These are phyloP conservation scores for Capillidium heterosporum DNA, from an alignment of 371 early-diverging fungal genomes.

Conservation along the genomic window DNA sequence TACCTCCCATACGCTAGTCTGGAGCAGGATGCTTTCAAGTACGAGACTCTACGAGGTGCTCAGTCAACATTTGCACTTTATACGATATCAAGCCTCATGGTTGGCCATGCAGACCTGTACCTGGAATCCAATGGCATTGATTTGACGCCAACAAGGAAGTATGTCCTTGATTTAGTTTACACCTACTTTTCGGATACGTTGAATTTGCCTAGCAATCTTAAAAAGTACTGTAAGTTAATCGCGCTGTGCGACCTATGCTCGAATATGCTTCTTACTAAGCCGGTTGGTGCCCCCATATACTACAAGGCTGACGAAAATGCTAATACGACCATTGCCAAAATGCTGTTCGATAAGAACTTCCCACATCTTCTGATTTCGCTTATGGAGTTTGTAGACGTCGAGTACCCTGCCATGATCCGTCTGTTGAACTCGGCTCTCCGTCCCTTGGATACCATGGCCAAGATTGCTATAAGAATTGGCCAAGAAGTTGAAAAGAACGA, in stretches of 20 bases:
- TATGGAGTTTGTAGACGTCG: constrained; percentile 70
- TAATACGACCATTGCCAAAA: constrained; percentile 40
- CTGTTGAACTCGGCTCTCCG: constrained; percentile 59
- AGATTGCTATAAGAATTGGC: constrained; percentile 69
- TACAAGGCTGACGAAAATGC: constrained; percentile 28
- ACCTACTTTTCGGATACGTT: constrained; percentile 40
- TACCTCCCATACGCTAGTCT: constrained; percentile 32
- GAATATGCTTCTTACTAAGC: constrained; percentile 23
- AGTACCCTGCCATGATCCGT: constrained; percentile 61
- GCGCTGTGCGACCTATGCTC: constrained; percentile 53
- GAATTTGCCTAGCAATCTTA: constrained; percentile 25
- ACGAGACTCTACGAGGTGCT: not conserved
- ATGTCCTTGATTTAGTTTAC: constrained; percentile 38
- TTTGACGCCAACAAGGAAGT: constrained; percentile 38
- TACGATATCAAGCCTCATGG: constrained; percentile 16
- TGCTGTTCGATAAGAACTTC: constrained; percentile 81
- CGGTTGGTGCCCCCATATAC: constrained; percentile 16
- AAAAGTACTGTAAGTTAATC: constrained; percentile 45
- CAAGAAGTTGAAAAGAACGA: constrained; percentile 41
- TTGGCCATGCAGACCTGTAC: constrained; percentile 11
- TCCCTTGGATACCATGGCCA: constrained; percentile 74
- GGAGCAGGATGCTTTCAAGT: not conserved
- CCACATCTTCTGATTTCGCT: constrained; percentile 59
- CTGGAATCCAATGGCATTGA: constrained; percentile 24
- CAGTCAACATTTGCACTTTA: constrained; percentile 39